phyloP scores from a whole-genome alignment of 192 early-diverging fungal species.

The Entomortierella chlamydospora region DNA sequence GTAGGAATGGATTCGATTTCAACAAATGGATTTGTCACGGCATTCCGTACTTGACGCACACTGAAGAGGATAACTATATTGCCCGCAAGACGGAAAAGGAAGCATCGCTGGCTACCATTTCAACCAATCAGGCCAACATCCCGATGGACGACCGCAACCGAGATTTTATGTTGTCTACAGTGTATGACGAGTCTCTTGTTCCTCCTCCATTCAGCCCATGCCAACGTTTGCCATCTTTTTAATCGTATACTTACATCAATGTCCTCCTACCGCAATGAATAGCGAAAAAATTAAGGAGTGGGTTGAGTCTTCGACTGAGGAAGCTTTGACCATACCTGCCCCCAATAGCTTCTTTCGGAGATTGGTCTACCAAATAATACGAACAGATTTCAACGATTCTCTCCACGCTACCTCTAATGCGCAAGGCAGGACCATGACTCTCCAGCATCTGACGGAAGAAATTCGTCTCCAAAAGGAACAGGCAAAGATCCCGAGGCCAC shows the following conservation, averaged over 20 bases:
- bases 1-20: slow-evolving; percentile 86
- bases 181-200: slow-evolving; percentile 30
- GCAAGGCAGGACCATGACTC: slow-evolving; percentile 55
- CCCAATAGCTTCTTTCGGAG: slow-evolving; percentile 75
- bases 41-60: slow-evolving; percentile 76
- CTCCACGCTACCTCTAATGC: slow-evolving; percentile 20
- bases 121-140: slow-evolving; percentile 42
- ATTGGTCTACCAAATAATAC: slow-evolving; percentile 83
- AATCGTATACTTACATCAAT: not conserved
- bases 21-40: slow-evolving; percentile 88
- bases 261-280: not conserved
- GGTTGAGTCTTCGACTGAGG: slow-evolving; percentile 45
- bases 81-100: slow-evolving; percentile 22
- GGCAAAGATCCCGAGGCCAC: slow-evolving; percentile 34
- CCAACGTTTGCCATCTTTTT: too few species aligned
- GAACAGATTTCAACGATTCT: slow-evolving; percentile 36
- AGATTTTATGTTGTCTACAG: slow-evolving; percentile 58
- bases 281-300: slow-evolving; percentile 53
- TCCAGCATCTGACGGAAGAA: slow-evolving; percentile 52
- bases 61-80: slow-evolving; percentile 63
- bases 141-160: slow-evolving; percentile 64
- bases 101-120: slow-evolving; percentile 5
- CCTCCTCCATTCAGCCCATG: too few species aligned
- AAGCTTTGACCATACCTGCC: slow-evolving; percentile 55
- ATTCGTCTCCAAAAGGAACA: slow-evolving; percentile 55